phyloP scores from a whole-genome alignment of 371 early-diverging fungal genomes.

The Mortierella polycephala region DNA sequence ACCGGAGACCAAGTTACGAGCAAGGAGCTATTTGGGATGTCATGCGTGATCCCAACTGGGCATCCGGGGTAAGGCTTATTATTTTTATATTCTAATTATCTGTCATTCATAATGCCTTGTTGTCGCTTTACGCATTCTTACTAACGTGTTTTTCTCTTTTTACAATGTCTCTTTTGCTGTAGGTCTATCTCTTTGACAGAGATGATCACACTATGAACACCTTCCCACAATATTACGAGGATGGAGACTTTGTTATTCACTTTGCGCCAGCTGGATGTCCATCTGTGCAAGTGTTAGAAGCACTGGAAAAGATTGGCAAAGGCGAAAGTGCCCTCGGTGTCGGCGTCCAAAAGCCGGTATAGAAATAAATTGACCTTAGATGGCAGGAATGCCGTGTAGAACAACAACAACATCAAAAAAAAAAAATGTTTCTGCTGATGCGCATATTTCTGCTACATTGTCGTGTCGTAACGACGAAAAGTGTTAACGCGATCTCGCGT shows the following conservation, averaged over 20 bases:
- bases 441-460: no score
- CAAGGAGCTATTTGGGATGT: constrained; percentile 74
- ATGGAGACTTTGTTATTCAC: constrained; percentile 73
- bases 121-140: not conserved
- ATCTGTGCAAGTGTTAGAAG: constrained; percentile 63
- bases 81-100: not conserved
- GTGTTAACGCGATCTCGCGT: no score
- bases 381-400: no score
- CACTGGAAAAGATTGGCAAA: constrained; percentile 37
- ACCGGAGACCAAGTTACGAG: constrained; percentile 60
- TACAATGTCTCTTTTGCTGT: not conserved
- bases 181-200: constrained; percentile 61
- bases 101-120: not conserved
- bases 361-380: no score
- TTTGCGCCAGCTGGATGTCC: constrained; percentile 75
- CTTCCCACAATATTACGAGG: constrained; percentile 61
- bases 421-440: no score
- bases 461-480: no score
- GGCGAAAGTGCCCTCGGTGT: constrained; percentile 19
- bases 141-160: not conserved
- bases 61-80: constrained; percentile 31
- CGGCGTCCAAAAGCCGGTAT: constrained; percentile 8
- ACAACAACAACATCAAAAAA: no score
- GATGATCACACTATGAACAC: constrained; percentile 74
- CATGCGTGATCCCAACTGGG: constrained; percentile 55